Evolutionary conservation across 2,329 filamentous ascomycete species (phyloP).

Genomic region (Sclerotinia trifoliorum): DNA sequence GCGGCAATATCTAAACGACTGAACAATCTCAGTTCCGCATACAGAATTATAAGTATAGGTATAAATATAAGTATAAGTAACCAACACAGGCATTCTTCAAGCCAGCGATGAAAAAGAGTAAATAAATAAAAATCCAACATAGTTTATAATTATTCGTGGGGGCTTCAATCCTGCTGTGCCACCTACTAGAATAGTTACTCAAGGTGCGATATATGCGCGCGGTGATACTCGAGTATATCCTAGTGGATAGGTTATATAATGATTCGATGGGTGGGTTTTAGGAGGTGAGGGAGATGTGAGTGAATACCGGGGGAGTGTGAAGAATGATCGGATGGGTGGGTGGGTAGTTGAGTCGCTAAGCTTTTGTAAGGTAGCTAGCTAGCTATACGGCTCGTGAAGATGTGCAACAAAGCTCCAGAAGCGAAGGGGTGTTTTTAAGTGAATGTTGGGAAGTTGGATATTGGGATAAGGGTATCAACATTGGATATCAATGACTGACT

Average conservation of each 20-base stretch:
- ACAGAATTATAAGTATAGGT: too few relatives aligned
- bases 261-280: background rate
- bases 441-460: background rate
- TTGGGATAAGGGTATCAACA: background rate
- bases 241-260: background rate
- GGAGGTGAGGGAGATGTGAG: background rate
- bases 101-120: too few relatives aligned
- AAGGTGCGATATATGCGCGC: too few relatives aligned
- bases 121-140: background rate
- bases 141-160: background rate
- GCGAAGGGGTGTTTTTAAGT: background rate
- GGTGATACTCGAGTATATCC: too few relatives aligned
- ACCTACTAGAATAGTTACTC: background rate
- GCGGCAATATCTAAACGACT: background rate
- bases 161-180: background rate
- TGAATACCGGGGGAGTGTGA: too few relatives aligned
- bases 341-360: background rate
- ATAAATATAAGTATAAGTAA: too few relatives aligned
- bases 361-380: too few relatives aligned
- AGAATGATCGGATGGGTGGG: background rate
- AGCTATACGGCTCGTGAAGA: background rate
- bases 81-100: too few relatives aligned
- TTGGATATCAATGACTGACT: background rate
- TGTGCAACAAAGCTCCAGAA: background rate
- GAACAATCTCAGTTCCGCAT: background rate